These are phyloP conservation scores for Ogataea wickerhamii DNA, from an alignment of 805 yeast species.

Conservation along the genomic window DNA sequence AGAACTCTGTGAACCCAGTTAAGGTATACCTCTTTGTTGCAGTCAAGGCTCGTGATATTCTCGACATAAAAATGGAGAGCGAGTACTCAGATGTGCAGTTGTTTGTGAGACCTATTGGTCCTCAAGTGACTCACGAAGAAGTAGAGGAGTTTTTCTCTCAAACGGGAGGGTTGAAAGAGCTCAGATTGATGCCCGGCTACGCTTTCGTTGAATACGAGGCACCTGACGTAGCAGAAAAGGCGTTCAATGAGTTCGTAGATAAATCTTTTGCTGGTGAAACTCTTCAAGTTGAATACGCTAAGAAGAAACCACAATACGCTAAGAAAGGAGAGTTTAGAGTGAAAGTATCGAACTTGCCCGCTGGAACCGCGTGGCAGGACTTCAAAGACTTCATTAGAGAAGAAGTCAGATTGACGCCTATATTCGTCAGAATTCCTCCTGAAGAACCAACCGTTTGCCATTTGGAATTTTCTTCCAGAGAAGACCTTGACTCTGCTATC, in stretches of 20 bases:
- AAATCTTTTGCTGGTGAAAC: conserved; percentile 48
- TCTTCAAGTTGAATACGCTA: conserved; percentile 52
- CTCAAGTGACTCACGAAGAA: conserved; percentile 42
- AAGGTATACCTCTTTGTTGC: too few relatives aligned
- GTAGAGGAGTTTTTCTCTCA: conserved; percentile 65
- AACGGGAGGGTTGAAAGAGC: conserved; percentile 64
- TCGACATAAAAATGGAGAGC: conserved; percentile 16
- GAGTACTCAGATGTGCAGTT: conserved; percentile 36
- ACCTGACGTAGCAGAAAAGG: conserved; percentile 50
- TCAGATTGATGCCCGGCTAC: conserved; percentile 73
- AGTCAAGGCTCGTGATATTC: too few relatives aligned
- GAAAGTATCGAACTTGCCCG: conserved; percentile 66
- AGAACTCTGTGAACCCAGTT: too few relatives aligned
- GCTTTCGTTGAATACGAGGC: conserved; percentile 86
- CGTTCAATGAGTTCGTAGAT: conserved; percentile 44
- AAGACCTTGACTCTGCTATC: conserved; percentile 71
- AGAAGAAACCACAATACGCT: conserved; percentile 47
- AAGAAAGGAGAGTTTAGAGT: conserved; percentile 74
- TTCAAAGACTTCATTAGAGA: conserved; percentile 87
- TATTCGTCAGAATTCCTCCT: conserved; percentile 53
- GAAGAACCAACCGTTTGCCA: conserved; percentile 44
- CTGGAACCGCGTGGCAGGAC: conserved; percentile 82
- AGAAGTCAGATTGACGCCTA: conserved; percentile 59
- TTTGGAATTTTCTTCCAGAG: conserved; percentile 60
- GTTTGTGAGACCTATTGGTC: conserved; percentile 38